Conservation (phyloP, 2,329 filamentous ascomycete genomes). For the Teratosphaeria epicoccoides region DNA sequence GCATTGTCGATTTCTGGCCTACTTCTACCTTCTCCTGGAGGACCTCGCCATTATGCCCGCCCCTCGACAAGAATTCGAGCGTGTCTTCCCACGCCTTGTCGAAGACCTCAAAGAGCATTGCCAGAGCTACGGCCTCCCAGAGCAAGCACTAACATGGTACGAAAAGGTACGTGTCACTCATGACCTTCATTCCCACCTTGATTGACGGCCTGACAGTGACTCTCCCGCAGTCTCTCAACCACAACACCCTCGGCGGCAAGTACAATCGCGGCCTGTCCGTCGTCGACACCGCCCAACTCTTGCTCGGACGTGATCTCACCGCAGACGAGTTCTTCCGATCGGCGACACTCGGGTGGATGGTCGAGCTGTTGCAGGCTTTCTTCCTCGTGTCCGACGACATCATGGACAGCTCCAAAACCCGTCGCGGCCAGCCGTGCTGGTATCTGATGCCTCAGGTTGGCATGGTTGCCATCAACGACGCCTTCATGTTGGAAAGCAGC, state of each 20-base stretch:
- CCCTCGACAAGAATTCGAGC: conserved; percentile 78
- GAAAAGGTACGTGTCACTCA: conserved; percentile 56
- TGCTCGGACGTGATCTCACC: conserved; percentile 60
- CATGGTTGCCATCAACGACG: conserved; percentile 96
- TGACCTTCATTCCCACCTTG: neutral
- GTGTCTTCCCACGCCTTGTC: conserved; percentile 76
- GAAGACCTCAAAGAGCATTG: conserved; percentile 71
- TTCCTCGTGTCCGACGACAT: conserved; percentile 98
- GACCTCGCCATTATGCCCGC: conserved; percentile 48
- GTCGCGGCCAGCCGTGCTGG: conserved; percentile 92
- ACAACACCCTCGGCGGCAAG: conserved; percentile 88
- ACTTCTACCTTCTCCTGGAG: neutral
- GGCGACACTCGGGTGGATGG: conserved; percentile 89
- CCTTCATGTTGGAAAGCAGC: conserved; percentile 83
- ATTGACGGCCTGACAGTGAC: conserved; percentile 14
- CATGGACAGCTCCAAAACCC: conserved; percentile 93
- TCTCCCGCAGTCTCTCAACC: conserved; percentile 58
- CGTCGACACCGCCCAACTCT: conserved; percentile 74
- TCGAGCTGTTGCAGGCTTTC: conserved; percentile 95
- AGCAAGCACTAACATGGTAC: conserved; percentile 76
- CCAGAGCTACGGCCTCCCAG: conserved; percentile 70
- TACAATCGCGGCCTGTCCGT: conserved; percentile 99
- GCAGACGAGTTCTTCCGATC: conserved; percentile 81
- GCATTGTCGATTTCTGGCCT: neutral
- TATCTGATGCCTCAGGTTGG: conserved; percentile 82